These are phyloP conservation scores for Ophiostoma ulmi DNA, from an alignment of 2,329 filamentous ascomycete species.

Conservation along the genomic window DNA sequence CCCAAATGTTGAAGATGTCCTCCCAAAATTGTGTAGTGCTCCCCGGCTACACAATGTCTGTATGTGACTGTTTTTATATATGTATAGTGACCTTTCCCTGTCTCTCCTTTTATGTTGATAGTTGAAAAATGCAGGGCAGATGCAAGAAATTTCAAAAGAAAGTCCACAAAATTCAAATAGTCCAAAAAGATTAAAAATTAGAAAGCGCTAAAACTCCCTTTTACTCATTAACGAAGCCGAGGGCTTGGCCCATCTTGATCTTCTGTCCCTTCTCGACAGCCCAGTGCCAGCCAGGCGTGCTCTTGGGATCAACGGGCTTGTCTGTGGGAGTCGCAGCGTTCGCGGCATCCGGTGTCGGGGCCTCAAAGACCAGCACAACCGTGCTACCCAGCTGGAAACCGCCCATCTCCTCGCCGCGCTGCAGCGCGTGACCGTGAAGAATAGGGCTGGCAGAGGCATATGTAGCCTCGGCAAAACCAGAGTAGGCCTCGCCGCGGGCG, in stretches of 20 bases:
- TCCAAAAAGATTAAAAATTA: neutral
- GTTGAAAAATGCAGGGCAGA: neutral
- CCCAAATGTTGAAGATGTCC: conserved; percentile 22
- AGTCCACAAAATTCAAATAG: neutral
- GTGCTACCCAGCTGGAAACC: conserved; percentile 95
- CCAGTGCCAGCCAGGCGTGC: conserved; percentile 75
- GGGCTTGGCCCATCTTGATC: conserved; percentile 80
- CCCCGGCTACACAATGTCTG: neutral
- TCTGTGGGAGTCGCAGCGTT: conserved; percentile 36
- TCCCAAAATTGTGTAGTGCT: conserved; percentile 3
- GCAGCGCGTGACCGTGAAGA: conserved; percentile 75
- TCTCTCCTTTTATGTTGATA: neutral
- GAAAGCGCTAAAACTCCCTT: conserved; percentile 8
- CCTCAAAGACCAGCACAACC: conserved; percentile 93
- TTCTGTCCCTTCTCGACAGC: conserved; percentile 78
- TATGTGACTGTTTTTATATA: neutral
- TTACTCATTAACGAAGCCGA: conserved; percentile 64
- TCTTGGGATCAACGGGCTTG: conserved; percentile 44
- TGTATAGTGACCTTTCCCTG: neutral
- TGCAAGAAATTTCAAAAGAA: neutral
- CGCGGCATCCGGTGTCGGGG: conserved; percentile 49
- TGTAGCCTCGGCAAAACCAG: conserved; percentile 88
- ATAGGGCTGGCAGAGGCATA: conserved; percentile 74
- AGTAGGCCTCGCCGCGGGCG: conserved; percentile 70
- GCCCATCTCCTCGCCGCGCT: conserved; percentile 92